These are phyloP conservation scores for Diaporthe helianthi DNA, from an alignment of 2,329 filamentous ascomycete species.

Conservation along the genomic window DNA sequence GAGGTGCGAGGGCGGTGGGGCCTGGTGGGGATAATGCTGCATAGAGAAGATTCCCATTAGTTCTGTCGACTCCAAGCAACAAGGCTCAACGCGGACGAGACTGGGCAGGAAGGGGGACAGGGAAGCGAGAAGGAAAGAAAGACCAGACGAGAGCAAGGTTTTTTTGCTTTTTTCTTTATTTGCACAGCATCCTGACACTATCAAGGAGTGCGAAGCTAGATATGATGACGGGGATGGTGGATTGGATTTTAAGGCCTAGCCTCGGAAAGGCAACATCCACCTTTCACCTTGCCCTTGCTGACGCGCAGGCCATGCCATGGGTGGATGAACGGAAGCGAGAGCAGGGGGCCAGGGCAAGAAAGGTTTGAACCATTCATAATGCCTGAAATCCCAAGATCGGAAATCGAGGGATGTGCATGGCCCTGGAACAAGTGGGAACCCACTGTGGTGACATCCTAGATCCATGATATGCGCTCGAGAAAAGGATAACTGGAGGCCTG, in stretches of 20 bases:
- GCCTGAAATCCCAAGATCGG: constrained; percentile 28
- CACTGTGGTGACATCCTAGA: constrained; percentile 25
- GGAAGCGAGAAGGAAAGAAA: constrained; percentile 45
- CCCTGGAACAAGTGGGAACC: constrained; percentile 23
- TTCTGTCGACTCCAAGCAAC: constrained; percentile 41
- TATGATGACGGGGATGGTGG: constrained; percentile 36
- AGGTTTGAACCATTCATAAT: constrained; percentile 31
- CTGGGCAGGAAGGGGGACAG: constrained; percentile 46
- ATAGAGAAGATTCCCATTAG: constrained; percentile 68
- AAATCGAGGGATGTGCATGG: constrained; percentile 31
- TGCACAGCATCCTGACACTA: constrained; percentile 46
- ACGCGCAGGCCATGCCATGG: constrained; percentile 31
- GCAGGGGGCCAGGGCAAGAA: constrained; percentile 30
- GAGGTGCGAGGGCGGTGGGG: constrained; percentile 70
- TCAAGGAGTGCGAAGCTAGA: constrained; percentile 54
- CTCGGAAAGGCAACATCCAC: constrained; percentile 27
- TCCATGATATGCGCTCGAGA: constrained; percentile 14
- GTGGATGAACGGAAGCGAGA: constrained; percentile 34
- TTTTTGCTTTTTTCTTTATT: constrained; percentile 51
- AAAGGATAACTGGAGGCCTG: background rate
- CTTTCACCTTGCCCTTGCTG: constrained; percentile 26
- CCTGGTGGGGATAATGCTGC: constrained; percentile 82
- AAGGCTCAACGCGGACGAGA: constrained; percentile 45
- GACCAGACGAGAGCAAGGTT: constrained; percentile 40
- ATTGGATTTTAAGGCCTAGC: constrained; percentile 31